Evolutionary conservation across 495 filamentous ascomycete genomes (phyloP).

Genomic region (Penicillium pancosmium): DNA sequence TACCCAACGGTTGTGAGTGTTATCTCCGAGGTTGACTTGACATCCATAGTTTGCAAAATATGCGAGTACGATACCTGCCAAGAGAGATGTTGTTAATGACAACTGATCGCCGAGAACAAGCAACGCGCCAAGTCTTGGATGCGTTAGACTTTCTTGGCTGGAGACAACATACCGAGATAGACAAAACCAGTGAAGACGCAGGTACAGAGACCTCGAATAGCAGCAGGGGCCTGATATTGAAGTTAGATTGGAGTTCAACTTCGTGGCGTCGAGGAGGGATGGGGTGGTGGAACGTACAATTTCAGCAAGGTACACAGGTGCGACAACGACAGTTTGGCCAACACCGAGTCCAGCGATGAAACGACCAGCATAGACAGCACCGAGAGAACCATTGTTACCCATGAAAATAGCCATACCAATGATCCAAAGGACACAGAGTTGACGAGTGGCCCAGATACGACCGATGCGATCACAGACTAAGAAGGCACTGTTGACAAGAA

Average conservation of each 20-base stretch:
- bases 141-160: background rate
- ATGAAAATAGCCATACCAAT: conserved; percentile 71
- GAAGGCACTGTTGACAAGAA: conserved; percentile 52
- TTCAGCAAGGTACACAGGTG: conserved; percentile 53
- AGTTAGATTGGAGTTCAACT: background rate
- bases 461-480: conserved; percentile 68
- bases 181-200: conserved; percentile 65
- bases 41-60: conserved; percentile 58
- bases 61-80: conserved; percentile 46
- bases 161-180: conserved; percentile 35
- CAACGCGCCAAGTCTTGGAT: conserved; percentile 1
- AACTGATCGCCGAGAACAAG: background rate
- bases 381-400: conserved; percentile 59
- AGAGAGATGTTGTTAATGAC: background rate
- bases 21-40: conserved; percentile 59
- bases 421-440: conserved; percentile 67
- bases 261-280: background rate
- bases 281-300: conserved; percentile 35
- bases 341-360: conserved; percentile 72
- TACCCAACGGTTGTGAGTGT: conserved; percentile 61
- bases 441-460: conserved; percentile 69
- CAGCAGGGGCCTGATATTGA: conserved; percentile 49
- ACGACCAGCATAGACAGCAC: conserved; percentile 66
- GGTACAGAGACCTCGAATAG: conserved; percentile 67
- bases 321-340: conserved; percentile 69